A percentile compares a stretch with the other conserved stretches of the same genome.
phyloP scores from a whole-genome alignment of 257 asterid species.

The Anisodus tanguticus region DNA sequence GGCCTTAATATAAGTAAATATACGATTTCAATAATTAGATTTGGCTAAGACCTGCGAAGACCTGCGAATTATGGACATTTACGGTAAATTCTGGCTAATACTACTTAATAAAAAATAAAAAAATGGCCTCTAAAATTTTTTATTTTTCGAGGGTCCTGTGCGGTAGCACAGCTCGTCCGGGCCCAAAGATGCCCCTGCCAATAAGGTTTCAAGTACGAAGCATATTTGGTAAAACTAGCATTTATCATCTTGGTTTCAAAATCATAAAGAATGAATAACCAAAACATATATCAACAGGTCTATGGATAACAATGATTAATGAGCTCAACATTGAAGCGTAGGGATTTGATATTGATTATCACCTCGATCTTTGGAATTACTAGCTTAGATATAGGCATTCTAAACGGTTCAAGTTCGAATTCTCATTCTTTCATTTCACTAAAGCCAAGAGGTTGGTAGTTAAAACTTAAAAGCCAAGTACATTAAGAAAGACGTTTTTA shows the following conservation, averaged over 20 bases:
- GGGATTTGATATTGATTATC: background rate
- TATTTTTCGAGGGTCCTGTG: no score
- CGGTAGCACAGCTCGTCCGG: no score
- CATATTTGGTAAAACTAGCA: background rate
- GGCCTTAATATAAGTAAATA: no score
- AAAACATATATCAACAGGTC: background rate
- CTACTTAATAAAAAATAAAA: no score
- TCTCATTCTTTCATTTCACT: background rate
- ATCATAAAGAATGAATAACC: background rate
- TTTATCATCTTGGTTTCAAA: background rate
- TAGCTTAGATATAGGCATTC: background rate
- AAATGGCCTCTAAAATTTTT: no score
- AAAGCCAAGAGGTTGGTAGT: background rate
- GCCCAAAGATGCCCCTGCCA: no score
- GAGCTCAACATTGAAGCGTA: background rate
- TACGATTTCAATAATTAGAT: no score
- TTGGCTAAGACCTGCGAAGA: no score
- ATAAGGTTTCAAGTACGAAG: background rate
- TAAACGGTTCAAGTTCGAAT: no score
- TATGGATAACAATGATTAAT: background rate
- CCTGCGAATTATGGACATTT: no score
- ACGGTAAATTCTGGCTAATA: no score
- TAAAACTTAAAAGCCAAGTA: background rate
- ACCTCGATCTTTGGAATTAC: background rate
- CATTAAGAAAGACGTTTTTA: background rate